Evolutionary conservation across 208 protist species (phyloP), one percentile per base, ranked within the genome.

Genomic region (Leptomonas seymouri): DNA sequence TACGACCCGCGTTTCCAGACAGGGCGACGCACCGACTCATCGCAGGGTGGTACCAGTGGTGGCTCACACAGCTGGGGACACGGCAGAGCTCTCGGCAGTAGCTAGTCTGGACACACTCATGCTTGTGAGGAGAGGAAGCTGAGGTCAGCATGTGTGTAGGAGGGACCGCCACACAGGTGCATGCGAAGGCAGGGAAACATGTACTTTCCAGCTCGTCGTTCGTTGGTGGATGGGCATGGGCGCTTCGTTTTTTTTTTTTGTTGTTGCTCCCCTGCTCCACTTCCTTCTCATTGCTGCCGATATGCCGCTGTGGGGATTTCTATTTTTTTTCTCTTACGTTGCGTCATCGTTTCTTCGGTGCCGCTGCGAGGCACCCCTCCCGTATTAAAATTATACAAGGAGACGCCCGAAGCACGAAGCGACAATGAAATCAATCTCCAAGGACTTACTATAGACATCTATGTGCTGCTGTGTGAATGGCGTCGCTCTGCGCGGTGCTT

Each of bases 1-100:
- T 68, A 71, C 63, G 79, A 81, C 51, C 59, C 79, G 11, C 73
- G 66, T 44, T 77, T 81, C 54, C 59, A 76, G 50, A 58, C 64
- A 11, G 60, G 46, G 12, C 63, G 67, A 41, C 57, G 60, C 48
- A 45, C 25, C 60, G 59, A 53, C 14, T 18, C 56, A 23, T 44
- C 51, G 48, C 60, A 69, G 46, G 28, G 46, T 16, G 51, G 55
- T 0, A 48, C 45, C 41, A 27, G 46, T 16, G 51, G 55, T 8
- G 55, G 55, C 41, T 56, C 41, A 21, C 73, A 84, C 74, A 69
- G 27, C 50, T 86, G 77, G 77, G 74, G 76, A 14, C 62, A 46
- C 44, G 75, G 80, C 2, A 75, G 68, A 28, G 39, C 53, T 20
- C 58, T 78, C 15, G 74, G 77, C 55, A 67, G 62, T 34, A 62